phyloP scores from a whole-genome alignment of 2,329 filamentous ascomycete genomes.

The Ceratocystis papillata region DNA sequence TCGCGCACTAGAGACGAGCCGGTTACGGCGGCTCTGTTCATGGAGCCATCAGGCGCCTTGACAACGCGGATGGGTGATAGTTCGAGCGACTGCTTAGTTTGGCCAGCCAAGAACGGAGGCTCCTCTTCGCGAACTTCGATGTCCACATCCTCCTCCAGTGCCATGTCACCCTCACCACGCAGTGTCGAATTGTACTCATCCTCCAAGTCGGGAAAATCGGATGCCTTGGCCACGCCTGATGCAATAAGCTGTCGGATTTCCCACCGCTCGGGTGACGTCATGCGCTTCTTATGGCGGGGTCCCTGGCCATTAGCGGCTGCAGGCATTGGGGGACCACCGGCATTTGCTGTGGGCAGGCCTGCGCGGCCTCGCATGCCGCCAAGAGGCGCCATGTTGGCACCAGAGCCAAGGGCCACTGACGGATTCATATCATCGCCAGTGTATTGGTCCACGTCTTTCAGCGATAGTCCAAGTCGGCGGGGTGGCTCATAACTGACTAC shows the following conservation, averaged over 20 bases:
- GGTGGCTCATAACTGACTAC: constrained; percentile 70
- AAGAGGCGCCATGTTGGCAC: constrained; percentile 77
- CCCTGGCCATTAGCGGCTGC: constrained; percentile 28
- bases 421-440: constrained; percentile 76
- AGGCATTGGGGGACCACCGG: constrained; percentile 29
- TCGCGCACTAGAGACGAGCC: constrained; percentile 83
- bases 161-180: constrained; percentile 74
- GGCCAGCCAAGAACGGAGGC: constrained; percentile 86
- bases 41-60: constrained; percentile 94
- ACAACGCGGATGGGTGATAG: constrained; percentile 91
- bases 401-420: constrained; percentile 67
- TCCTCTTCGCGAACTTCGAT: constrained; percentile 96
- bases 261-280: constrained; percentile 96
- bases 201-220: constrained; percentile 88
- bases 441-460: constrained; percentile 93
- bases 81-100: constrained; percentile 92
- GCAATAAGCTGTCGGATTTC: constrained; percentile 95
- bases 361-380: constrained; percentile 47
- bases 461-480: constrained; percentile 72
- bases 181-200: constrained; percentile 86
- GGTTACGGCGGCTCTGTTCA: constrained; percentile 92
- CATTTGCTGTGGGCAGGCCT: constrained; percentile 30
- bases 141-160: constrained; percentile 91
- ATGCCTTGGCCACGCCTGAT: constrained; percentile 82
- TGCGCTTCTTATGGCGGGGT: constrained; percentile 66